These are phyloP conservation scores for Teunomyces stri DNA, from an alignment of 805 yeast species.

Conservation along the genomic window DNA sequence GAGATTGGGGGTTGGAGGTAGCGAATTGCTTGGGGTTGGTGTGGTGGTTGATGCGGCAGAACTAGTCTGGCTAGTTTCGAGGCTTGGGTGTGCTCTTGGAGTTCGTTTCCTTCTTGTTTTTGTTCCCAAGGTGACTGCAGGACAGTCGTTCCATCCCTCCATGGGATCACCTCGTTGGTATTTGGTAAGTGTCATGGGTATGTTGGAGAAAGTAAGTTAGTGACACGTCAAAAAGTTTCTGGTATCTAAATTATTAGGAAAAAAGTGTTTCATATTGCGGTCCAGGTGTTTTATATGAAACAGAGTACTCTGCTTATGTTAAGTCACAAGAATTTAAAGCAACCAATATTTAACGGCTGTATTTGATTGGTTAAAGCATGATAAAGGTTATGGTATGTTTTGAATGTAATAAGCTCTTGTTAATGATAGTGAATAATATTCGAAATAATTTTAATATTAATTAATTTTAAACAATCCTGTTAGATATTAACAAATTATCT, in stretches of 20 bases:
- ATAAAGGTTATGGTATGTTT: too few relatives aligned
- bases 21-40: neutral
- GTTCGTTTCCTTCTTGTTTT: slow-evolving; percentile 6
- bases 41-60: neutral
- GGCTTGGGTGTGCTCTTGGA: slow-evolving; percentile 5
- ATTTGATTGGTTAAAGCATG: too few relatives aligned
- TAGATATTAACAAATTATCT: too few relatives aligned
- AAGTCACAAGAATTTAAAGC: neutral
- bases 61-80: neutral
- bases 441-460: too few relatives aligned
- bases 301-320: too few relatives aligned
- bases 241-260: neutral
- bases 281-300: neutral
- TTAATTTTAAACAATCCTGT: too few relatives aligned
- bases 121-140: slow-evolving; percentile 22
- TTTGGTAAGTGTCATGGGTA: slow-evolving; percentile 29
- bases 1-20: neutral
- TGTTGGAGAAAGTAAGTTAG: neutral
- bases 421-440: too few relatives aligned
- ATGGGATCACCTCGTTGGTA: slow-evolving; percentile 37
- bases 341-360: neutral
- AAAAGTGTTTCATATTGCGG: neutral
- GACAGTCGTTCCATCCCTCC: slow-evolving; percentile 67
- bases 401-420: too few relatives aligned
- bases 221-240: slow-evolving; percentile 1